phyloP scores from a whole-genome alignment of 352 stramenopile genomes.

The Phytophthora meadii region DNA sequence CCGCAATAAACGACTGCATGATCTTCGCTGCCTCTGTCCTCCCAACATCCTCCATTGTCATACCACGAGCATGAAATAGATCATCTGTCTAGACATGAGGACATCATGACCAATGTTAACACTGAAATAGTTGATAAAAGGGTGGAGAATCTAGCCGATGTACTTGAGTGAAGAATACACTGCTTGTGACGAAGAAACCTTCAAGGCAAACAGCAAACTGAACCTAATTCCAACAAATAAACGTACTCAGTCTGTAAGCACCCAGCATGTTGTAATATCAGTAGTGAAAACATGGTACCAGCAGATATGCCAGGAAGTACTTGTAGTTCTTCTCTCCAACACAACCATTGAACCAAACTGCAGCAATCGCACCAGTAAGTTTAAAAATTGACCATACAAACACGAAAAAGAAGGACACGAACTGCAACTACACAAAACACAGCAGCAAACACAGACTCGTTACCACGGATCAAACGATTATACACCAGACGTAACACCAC shows the following conservation, averaged over 20 bases:
- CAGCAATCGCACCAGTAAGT: constrained; percentile 1
- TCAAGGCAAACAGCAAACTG: constrained; percentile 59
- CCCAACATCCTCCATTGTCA: constrained; percentile 24
- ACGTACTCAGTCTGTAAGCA: not conserved
- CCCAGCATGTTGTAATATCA: too few species aligned
- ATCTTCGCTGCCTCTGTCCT: constrained; percentile 41
- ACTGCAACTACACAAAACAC: constrained; percentile 40
- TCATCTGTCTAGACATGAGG: constrained; percentile 40
- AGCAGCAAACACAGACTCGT: constrained; percentile 1
- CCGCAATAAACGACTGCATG: constrained; percentile 63
- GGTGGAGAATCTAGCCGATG: not conserved
- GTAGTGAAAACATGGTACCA: constrained; percentile 29
- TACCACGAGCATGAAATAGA: constrained; percentile 32
- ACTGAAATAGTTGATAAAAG: too few species aligned
- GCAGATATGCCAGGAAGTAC: constrained; percentile 70
- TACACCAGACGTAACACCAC: constrained; percentile 15
- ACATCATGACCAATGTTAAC: constrained; percentile 2
- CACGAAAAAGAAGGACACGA: constrained; percentile 11
- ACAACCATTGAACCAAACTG: constrained; percentile 88
- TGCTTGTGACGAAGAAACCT: constrained; percentile 57
- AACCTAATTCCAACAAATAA: constrained; percentile 27
- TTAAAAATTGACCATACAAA: not conserved
- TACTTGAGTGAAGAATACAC: constrained; percentile 65
- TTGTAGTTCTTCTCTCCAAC: constrained; percentile 86
- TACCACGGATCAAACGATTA: not conserved